phyloP scores from a whole-genome alignment of 768 basidiomycete genomes.

The Termitomyces sp. region DNA sequence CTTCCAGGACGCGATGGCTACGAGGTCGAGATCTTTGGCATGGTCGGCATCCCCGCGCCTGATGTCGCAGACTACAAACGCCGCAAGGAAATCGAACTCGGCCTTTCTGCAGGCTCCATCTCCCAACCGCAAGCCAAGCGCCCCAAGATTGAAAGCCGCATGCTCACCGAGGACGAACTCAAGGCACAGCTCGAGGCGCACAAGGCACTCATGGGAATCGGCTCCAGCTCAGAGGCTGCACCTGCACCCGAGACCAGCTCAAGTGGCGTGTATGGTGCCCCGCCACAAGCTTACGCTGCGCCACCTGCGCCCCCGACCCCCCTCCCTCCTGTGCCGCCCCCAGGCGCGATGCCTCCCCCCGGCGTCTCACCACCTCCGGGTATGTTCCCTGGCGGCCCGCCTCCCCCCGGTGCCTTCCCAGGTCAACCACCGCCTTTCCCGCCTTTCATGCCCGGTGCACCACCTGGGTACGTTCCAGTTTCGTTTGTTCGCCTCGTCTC shows the following conservation, averaged over 20 bases:
- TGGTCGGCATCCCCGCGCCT: conserved; percentile 96
- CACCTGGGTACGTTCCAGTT: conserved; percentile 46
- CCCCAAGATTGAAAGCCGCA: conserved; percentile 75
- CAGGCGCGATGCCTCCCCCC: conserved; percentile 25
- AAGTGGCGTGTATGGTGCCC: conserved; percentile 71
- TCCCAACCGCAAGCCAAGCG: conserved; percentile 80
- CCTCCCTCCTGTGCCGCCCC: conserved; percentile 29
- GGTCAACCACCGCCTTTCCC: conserved; percentile 53
- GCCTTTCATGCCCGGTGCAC: conserved; percentile 38
- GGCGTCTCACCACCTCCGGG: conserved; percentile 39
- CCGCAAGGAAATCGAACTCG: conserved; percentile 91
- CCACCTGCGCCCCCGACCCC: conserved; percentile 34
- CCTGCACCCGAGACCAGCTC: conserved; percentile 39
- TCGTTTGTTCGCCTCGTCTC: conserved; percentile 5
- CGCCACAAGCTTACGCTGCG: conserved; percentile 67
- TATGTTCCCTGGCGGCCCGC: conserved; percentile 41
- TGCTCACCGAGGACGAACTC: conserved; percentile 81
- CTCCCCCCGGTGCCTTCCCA: conserved; percentile 40
- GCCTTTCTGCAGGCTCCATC: conserved; percentile 78
- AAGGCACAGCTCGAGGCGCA: conserved; percentile 85
- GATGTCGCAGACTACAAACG: conserved; percentile 96
- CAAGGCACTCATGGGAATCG: conserved; percentile 84
- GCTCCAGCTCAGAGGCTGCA: conserved; percentile 36
- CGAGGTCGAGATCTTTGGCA: conserved; percentile 98
- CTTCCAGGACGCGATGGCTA: conserved; percentile 96